phyloP scores from a whole-genome alignment of 2,329 filamentous ascomycete species.

The Hymenoscyphus salicellus region DNA sequence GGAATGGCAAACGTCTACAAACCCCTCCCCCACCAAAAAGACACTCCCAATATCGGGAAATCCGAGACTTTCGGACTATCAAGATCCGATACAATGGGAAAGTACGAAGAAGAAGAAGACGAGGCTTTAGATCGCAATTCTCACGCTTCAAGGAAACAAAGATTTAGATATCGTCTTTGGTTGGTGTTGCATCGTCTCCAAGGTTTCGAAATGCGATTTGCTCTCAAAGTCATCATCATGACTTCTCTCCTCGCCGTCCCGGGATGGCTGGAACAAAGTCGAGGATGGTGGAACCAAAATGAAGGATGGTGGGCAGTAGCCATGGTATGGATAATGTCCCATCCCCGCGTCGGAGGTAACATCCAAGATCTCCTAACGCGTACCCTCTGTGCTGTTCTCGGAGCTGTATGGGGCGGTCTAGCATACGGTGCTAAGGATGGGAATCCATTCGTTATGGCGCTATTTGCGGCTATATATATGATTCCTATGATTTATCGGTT shows the following conservation, averaged over 20 bases:
- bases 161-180: conserved; percentile 49
- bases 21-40: conserved; percentile 30
- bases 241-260: conserved; percentile 52
- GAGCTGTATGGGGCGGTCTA: conserved; percentile 54
- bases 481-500: conserved; percentile 58
- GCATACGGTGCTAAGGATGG: conserved; percentile 50
- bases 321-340: conserved; percentile 56
- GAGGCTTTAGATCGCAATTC: conserved; percentile 42
- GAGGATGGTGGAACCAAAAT: conserved; percentile 53
- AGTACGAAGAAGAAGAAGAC: conserved; percentile 39
- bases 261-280: conserved; percentile 47
- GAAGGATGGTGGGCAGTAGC: conserved; percentile 59
- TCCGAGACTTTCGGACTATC: conserved; percentile 11
- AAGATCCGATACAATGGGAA: conserved; percentile 28
- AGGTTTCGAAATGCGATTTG: conserved; percentile 56
- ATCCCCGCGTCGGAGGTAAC: conserved; percentile 54
- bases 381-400: conserved; percentile 47
- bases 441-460: conserved; percentile 53
- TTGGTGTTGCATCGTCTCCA: conserved; percentile 50
- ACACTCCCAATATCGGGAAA: conserved; percentile 12
- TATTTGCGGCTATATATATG: conserved; percentile 56
- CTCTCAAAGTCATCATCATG: conserved; percentile 53
- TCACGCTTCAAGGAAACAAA: conserved; percentile 39
- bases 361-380: conserved; percentile 55
- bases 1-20: conserved; percentile 37